Percentiles rank a stretch among this genome's conserved stretches.
phyloP scores from a whole-genome alignment of 2,329 filamentous ascomycete genomes.

The Raffaelea ambrosiae region DNA sequence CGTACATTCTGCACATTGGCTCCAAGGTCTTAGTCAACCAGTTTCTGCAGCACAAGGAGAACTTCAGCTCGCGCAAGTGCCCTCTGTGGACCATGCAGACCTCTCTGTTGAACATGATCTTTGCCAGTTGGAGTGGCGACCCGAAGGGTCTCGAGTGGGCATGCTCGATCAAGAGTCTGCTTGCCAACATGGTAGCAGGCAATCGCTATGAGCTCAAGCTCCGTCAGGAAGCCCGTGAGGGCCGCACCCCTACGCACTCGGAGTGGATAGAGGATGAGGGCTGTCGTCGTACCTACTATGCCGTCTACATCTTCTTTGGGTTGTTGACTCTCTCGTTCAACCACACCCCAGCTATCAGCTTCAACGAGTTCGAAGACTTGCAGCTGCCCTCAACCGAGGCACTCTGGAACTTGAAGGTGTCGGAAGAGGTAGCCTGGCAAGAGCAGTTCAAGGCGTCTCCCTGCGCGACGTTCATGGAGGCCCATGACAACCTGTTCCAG shows the following conservation, averaged over 20 bases:
- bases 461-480: constrained; percentile 81
- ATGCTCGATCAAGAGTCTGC: constrained; percentile 94
- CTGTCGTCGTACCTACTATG: constrained; percentile 92
- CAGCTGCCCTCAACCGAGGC: constrained; percentile 90
- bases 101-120: constrained; percentile 95
- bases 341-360: constrained; percentile 94
- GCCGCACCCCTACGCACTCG: constrained; percentile 63
- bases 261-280: constrained; percentile 98
- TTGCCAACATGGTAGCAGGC: constrained; percentile 97
- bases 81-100: constrained; percentile 98
- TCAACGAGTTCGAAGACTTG: constrained; percentile 93
- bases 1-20: constrained; percentile 93
- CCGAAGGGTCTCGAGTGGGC: constrained; percentile 97
- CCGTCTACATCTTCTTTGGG: constrained; percentile 98
- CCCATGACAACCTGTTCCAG: constrained; percentile 92
- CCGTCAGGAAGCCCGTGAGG: constrained; percentile 78
- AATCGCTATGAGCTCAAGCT: constrained; percentile 95
- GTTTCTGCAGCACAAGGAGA: constrained; percentile 96
- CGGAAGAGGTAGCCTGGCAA: constrained; percentile 75
- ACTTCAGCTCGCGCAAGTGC: constrained; percentile 96
- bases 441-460: constrained; percentile 65
- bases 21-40: constrained; percentile 96
- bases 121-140: constrained; percentile 98
- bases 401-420: constrained; percentile 78
- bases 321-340: constrained; percentile 93